Percentiles rank a stretch among this genome's conserved stretches.
Conservation (phyloP, 2,329 filamentous ascomycete species). For the Fusarium sp. region DNA sequence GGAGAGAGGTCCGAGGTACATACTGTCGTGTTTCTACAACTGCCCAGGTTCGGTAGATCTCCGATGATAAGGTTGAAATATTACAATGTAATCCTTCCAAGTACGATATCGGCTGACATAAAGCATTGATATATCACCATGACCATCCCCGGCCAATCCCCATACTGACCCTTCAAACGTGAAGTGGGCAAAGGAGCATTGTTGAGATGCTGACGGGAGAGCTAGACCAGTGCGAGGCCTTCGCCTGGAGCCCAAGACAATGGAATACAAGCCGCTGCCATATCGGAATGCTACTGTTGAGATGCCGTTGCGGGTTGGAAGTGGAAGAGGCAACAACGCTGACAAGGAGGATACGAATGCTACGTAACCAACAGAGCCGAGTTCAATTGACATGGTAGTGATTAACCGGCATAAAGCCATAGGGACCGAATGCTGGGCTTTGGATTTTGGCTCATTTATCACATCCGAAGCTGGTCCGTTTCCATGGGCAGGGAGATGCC, state of each 20-base stretch:
- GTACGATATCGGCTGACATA: background rate
- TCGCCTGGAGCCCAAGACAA: no score
- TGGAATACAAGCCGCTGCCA: background rate
- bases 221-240: background rate
- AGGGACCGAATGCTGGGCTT: background rate
- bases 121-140: background rate
- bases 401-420: background rate
- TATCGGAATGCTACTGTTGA: background rate
- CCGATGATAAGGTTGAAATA: background rate
- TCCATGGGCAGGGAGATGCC: background rate
- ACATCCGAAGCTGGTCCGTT: background rate
- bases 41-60: background rate
- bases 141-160: no score
- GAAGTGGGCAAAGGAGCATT: background rate
- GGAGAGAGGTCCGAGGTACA: background rate
- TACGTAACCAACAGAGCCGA: background rate
- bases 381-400: background rate
- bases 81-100: background rate
- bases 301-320: background rate
- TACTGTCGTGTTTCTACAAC: background rate
- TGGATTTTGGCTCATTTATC: background rate
- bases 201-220: background rate
- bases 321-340: background rate
- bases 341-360: background rate
- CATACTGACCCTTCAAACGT: background rate